Evolutionary conservation across 1,284 basidiomycete species (phyloP).

Genomic region (Coniophora puteana): DNA sequence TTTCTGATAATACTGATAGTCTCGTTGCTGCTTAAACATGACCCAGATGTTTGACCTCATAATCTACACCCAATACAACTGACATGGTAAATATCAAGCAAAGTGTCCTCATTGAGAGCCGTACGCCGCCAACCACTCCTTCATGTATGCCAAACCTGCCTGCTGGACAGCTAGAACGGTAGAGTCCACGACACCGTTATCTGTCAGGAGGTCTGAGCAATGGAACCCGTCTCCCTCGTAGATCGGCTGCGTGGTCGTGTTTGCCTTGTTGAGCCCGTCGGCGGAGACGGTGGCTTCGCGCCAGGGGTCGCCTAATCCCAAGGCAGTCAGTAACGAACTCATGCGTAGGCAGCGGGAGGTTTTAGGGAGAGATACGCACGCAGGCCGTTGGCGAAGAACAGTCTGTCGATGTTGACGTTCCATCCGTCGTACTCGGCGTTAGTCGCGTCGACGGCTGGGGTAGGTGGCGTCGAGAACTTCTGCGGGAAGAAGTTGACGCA

Average conservation of each 20-base stretch:
- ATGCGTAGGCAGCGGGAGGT: conserved; percentile 6
- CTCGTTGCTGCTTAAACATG: too few relatives aligned
- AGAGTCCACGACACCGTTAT: conserved; percentile 40
- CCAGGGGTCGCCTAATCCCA: conserved; percentile 64
- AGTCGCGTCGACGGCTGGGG: conserved; percentile 36
- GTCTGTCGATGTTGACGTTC: conserved; percentile 49
- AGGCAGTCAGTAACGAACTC: conserved; percentile 6
- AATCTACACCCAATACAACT: too few relatives aligned
- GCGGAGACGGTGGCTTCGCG: conserved; percentile 65
- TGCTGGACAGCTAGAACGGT: conserved; percentile 53
- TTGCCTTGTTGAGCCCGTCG: conserved; percentile 40
- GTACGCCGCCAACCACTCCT: conserved; percentile 50
- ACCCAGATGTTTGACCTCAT: too few relatives aligned
- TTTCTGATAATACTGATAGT: too few relatives aligned
- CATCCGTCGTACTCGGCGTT: conserved; percentile 58
- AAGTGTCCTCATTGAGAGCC: too few relatives aligned
- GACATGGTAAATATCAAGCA: too few relatives aligned
- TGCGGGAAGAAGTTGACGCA: conserved; percentile 58
- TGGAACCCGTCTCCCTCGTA: conserved; percentile 61
- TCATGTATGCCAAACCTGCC: conserved; percentile 39
- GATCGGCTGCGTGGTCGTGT: conserved; percentile 53
- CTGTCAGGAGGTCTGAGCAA: conserved; percentile 52
- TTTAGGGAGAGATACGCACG: conserved; percentile 37
- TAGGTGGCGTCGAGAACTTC: conserved; percentile 42
- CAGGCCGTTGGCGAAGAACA: conserved; percentile 69